These are phyloP conservation scores for Lachnum nothofagi DNA, from an alignment of 2,329 filamentous ascomycete genomes.

Conservation along the genomic window DNA sequence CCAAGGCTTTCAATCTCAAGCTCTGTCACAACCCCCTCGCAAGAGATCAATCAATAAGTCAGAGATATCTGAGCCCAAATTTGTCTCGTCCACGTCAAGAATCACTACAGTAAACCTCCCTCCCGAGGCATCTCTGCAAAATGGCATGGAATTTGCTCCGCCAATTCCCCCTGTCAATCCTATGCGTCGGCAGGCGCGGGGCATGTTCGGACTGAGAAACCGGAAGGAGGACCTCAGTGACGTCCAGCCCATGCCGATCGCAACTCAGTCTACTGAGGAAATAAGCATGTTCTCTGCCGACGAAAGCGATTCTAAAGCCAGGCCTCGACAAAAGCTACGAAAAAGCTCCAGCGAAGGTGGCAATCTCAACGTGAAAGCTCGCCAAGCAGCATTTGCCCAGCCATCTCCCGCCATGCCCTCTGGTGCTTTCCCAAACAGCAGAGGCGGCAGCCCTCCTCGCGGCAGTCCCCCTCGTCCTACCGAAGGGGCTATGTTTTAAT, in stretches of 20 bases:
- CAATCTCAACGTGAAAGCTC: constrained; percentile 27
- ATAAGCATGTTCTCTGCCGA: constrained; percentile 32
- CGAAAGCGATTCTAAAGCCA: constrained; percentile 27
- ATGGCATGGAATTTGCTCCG: constrained; percentile 26
- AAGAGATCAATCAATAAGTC: constrained; percentile 32
- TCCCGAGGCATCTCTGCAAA: constrained; percentile 27
- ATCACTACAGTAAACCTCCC: constrained; percentile 31
- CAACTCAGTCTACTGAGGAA: constrained; percentile 30
- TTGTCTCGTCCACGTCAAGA: constrained; percentile 31
- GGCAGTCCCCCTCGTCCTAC: constrained; percentile 19
- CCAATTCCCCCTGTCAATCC: constrained; percentile 33
- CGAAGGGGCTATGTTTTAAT: constrained; percentile 31
- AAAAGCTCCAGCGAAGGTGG: constrained; percentile 32
- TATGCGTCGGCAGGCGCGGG: constrained; percentile 29
- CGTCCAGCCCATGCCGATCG: constrained; percentile 21
- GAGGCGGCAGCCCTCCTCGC: constrained; percentile 17
- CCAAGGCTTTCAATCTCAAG: constrained; percentile 18
- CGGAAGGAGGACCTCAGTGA: constrained; percentile 24
- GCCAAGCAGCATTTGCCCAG: constrained; percentile 20
- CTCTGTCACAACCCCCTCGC: constrained; percentile 14
- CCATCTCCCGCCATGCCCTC: constrained; percentile 29
- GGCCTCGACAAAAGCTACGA: constrained; percentile 23
- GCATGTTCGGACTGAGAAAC: constrained; percentile 29
- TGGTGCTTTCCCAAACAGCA: constrained; percentile 11
- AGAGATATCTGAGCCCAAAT: constrained; percentile 32